These are phyloP conservation scores for Monosporascus sp. DNA, from an alignment of 2,329 filamentous ascomycete genomes.

Conservation along the genomic window DNA sequence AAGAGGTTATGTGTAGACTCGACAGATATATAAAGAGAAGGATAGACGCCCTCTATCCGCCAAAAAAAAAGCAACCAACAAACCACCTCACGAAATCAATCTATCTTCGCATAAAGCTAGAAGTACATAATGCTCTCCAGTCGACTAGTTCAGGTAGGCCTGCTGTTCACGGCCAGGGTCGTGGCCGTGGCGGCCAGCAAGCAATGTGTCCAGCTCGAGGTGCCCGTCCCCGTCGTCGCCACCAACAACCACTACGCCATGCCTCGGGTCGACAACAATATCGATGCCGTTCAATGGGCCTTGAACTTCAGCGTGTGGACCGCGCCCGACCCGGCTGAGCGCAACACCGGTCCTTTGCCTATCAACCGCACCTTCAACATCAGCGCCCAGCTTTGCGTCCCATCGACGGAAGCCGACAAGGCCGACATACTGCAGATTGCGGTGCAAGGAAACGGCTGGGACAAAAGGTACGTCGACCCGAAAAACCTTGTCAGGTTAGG, in stretches of 20 bases:
- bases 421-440: slow-evolving; percentile 29
- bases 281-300: slow-evolving; percentile 21
- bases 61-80: not conserved
- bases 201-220: slow-evolving; percentile 3
- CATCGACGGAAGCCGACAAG: slow-evolving; percentile 7
- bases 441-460: slow-evolving; percentile 4
- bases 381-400: slow-evolving; percentile 17
- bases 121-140: slow-evolving; percentile 2
- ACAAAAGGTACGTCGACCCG: slow-evolving; percentile 4
- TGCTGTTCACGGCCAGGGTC: slow-evolving; percentile 3
- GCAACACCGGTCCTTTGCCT: slow-evolving; percentile 3
- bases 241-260: slow-evolving; percentile 12
- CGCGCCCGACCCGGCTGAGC: slow-evolving; percentile 2
- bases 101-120: not conserved
- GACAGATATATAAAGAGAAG: slow-evolving; percentile 2
- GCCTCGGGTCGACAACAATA: slow-evolving; percentile 19
- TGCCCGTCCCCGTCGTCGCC: slow-evolving; percentile 3
- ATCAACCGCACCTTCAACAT: slow-evolving; percentile 14
- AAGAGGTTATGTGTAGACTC: slow-evolving; percentile 1
- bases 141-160: slow-evolving; percentile 3
- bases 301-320: slow-evolving; percentile 14
- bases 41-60: not conserved
- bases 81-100: not conserved
- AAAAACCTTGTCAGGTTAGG: not conserved
- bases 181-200: slow-evolving; percentile 2